Conservation (phyloP, 495 filamentous ascomycete species). For the Penicillium subrubescens region DNA sequence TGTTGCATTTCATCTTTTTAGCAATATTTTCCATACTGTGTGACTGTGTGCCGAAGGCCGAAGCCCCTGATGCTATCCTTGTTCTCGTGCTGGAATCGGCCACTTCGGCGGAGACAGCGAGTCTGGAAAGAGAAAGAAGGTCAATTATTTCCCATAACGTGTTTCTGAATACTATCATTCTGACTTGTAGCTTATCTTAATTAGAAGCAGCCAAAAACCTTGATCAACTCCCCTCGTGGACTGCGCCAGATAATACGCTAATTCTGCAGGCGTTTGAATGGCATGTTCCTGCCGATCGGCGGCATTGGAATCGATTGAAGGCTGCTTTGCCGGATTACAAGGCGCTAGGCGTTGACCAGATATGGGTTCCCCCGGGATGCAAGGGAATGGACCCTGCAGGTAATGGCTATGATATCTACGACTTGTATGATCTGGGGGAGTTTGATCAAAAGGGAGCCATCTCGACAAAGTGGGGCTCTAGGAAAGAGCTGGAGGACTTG, state of each 20-base stretch:
- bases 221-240: constrained; percentile 39
- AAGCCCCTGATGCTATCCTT: constrained; percentile 9
- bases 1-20: neutral
- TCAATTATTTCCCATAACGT: neutral
- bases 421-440: constrained; percentile 75
- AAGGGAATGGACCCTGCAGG: constrained; percentile 64
- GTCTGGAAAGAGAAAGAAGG: constrained; percentile 14
- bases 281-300: constrained; percentile 66
- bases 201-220: constrained; percentile 33
- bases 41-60: neutral
- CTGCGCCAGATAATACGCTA: constrained; percentile 54
- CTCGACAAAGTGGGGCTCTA: constrained; percentile 74
- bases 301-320: constrained; percentile 64
- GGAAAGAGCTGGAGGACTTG: constrained; percentile 61
- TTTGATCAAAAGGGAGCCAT: constrained; percentile 70
- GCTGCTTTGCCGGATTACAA: constrained; percentile 56
- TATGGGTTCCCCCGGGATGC: constrained; percentile 77
- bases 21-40: neutral
- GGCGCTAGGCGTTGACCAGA: constrained; percentile 62
- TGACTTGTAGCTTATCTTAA: neutral
- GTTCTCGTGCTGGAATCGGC: constrained; percentile 6
- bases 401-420: constrained; percentile 79
- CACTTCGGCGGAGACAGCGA: constrained; percentile 8
- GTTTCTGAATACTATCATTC: neutral
- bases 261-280: constrained; percentile 78